Evolutionary conservation across 2,329 filamentous ascomycete species (phyloP).

Genomic region (Allantophomopsis lycopodina): DNA sequence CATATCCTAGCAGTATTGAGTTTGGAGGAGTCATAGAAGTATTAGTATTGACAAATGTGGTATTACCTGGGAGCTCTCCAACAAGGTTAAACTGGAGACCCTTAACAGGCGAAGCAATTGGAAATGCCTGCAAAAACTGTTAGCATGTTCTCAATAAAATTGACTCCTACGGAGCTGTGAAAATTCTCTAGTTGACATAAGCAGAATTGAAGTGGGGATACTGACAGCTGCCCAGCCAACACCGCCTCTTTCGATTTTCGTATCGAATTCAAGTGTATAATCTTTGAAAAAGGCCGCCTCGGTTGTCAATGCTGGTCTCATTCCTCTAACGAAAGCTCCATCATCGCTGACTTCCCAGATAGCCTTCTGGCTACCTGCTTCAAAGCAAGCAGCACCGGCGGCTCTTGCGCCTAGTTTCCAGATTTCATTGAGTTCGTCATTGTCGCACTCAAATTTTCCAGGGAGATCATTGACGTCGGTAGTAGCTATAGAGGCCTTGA

Average conservation of each 20-base stretch:
- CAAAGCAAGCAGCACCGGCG: slow-evolving; percentile 21
- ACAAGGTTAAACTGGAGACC: slow-evolving; percentile 11
- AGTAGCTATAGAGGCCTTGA: slow-evolving; percentile 16
- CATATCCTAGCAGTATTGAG: slow-evolving; percentile 19
- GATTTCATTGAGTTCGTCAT: slow-evolving; percentile 19
- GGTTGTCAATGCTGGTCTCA: slow-evolving; percentile 15
- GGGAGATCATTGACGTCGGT: slow-evolving; percentile 12
- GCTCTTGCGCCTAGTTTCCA: slow-evolving; percentile 23
- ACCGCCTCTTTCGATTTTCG: slow-evolving; percentile 23
- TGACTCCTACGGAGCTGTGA: too few relatives aligned
- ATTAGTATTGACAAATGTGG: slow-evolving; percentile 20
- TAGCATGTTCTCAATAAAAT: slow-evolving; percentile 7
- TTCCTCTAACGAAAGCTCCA: slow-evolving; percentile 21
- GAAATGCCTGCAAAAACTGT: slow-evolving; percentile 5
- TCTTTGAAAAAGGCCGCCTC: slow-evolving; percentile 15
- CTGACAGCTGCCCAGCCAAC: slow-evolving; percentile 22
- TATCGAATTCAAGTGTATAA: slow-evolving; percentile 23
- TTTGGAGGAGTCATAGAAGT: slow-evolving; percentile 20
- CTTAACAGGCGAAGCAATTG: neutral
- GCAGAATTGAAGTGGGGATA: neutral
- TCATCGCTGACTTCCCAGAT: slow-evolving; percentile 20
- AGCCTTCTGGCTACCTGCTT: slow-evolving; percentile 21
- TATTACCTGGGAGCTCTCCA: slow-evolving; percentile 10
- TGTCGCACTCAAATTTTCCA: slow-evolving; percentile 16
- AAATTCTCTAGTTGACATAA: too few relatives aligned